Percentiles rank a stretch among this genome's conserved stretches.
Conservation (phyloP, 2,329 filamentous ascomycete species). For the Stemphylium vesicarium region DNA sequence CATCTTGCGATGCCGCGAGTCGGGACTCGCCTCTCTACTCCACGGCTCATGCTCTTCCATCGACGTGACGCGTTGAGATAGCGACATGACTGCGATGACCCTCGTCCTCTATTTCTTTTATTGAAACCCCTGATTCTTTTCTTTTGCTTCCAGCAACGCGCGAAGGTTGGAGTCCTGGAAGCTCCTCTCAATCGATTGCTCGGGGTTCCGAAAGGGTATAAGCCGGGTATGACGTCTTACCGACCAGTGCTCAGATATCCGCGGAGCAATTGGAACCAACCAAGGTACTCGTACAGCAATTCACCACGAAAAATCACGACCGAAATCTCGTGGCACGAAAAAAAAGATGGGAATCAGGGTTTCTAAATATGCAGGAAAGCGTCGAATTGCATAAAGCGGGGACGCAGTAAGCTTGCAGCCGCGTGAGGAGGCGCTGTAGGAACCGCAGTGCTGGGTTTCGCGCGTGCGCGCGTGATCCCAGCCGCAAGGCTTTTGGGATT, state of each 20-base stretch:
- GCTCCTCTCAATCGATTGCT: neutral
- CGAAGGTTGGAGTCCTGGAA: neutral
- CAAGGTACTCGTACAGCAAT: neutral
- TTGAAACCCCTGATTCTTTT: neutral
- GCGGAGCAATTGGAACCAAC: conserved; percentile 8
- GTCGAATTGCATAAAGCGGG: conserved; percentile 23
- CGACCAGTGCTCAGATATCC: neutral
- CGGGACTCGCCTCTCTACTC: conserved; percentile 47
- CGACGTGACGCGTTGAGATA: conserved; percentile 48
- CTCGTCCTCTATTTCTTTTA: neutral
- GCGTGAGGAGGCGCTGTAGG: conserved; percentile 17
- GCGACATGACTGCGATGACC: conserved; percentile 42
- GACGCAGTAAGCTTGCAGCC: conserved; percentile 15
- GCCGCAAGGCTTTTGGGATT: conserved; percentile 12
- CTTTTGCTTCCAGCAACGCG: neutral
- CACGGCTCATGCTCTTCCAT: conserved; percentile 52
- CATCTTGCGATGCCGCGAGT: conserved; percentile 53
- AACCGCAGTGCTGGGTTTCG: conserved; percentile 17
- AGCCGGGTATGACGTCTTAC: conserved; percentile 20
- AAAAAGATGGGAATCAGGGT: conserved; percentile 10
- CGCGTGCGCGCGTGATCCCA: conserved; percentile 28
- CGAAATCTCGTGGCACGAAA: neutral
- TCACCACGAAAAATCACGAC: neutral
- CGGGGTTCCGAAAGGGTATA: conserved; percentile 1
- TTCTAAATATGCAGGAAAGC: conserved; percentile 22